A percentile compares a stretch with the other conserved stretches of the same genome.
phyloP scores from a whole-genome alignment of 2,329 filamentous ascomycete genomes.

The Thelonectria blattea region DNA sequence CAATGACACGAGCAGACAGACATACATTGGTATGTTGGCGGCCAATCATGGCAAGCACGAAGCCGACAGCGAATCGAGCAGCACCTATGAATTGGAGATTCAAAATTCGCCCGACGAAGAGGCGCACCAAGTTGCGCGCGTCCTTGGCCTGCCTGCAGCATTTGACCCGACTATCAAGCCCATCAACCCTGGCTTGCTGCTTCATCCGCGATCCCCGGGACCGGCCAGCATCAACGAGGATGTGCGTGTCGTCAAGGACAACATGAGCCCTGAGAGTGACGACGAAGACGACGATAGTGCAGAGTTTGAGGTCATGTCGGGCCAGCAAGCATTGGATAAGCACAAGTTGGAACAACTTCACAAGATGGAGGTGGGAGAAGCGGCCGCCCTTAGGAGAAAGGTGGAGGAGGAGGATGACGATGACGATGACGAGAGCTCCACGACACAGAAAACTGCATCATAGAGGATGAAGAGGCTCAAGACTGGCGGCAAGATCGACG shows the following conservation, averaged over 20 bases:
- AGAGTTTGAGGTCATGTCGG: constrained; percentile 54
- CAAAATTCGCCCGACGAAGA: constrained; percentile 65
- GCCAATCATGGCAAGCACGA: constrained; percentile 64
- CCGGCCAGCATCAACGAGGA: constrained; percentile 29
- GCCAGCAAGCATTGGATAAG: constrained; percentile 51
- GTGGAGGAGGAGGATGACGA: constrained; percentile 49
- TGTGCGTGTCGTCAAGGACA: constrained; percentile 32
- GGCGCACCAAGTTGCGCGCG: constrained; percentile 68
- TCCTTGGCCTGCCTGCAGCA: constrained; percentile 65
- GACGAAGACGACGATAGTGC: constrained; percentile 49
- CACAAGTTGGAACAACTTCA: constrained; percentile 59
- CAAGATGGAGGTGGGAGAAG: constrained; percentile 66
- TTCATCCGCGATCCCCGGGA: constrained; percentile 24
- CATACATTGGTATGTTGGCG: constrained; percentile 79
- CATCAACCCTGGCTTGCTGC: constrained; percentile 44
- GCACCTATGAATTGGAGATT: constrained; percentile 60
- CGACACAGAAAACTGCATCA: constrained; percentile 38
- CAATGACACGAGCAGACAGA: constrained; percentile 75
- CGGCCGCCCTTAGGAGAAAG: constrained; percentile 54
- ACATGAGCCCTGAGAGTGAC: constrained; percentile 47
- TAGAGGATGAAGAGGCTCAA: constrained; percentile 43
- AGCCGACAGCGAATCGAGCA: constrained; percentile 60
- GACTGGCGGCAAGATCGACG: constrained; percentile 10
- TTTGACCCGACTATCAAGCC: constrained; percentile 71
- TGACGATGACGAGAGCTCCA: constrained; percentile 44